phyloP scores from a whole-genome alignment of 352 stramenopile species.

The Phytophthora podocarpi region DNA sequence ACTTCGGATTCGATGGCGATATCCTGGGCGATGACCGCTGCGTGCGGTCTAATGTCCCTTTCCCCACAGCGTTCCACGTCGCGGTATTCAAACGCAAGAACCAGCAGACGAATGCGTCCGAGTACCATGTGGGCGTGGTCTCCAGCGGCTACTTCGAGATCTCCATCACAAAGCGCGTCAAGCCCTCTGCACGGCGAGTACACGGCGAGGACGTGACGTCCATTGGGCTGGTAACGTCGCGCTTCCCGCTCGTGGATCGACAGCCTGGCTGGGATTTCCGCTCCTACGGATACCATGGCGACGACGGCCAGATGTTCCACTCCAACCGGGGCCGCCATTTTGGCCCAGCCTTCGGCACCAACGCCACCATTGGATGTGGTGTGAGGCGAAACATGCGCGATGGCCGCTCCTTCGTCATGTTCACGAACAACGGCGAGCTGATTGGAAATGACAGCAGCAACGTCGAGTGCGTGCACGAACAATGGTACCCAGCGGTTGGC shows the following conservation, averaged over 20 bases:
- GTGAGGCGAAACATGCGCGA: slow-evolving; percentile 28
- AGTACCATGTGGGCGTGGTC: slow-evolving; percentile 41
- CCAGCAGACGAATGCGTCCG: slow-evolving; percentile 13
- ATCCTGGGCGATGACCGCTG: slow-evolving; percentile 43
- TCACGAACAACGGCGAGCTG: slow-evolving; percentile 36
- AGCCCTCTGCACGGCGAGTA: slow-evolving; percentile 28
- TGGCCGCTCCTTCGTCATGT: slow-evolving; percentile 37
- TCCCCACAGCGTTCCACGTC: slow-evolving; percentile 41
- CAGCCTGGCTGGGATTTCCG: slow-evolving; percentile 71
- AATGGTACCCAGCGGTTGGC: slow-evolving; percentile 38
- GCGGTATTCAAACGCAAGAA: slow-evolving; percentile 41
- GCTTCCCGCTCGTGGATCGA: slow-evolving; percentile 61
- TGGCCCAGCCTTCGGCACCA: slow-evolving; percentile 32
- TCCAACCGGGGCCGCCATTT: slow-evolving; percentile 39
- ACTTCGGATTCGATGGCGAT: slow-evolving; percentile 37
- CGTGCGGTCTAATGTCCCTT: slow-evolving; percentile 35
- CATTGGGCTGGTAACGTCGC: slow-evolving; percentile 54
- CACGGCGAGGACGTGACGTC: slow-evolving; percentile 53
- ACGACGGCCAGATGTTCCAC: slow-evolving; percentile 75
- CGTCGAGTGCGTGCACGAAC: slow-evolving; percentile 37
- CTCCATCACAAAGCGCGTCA: slow-evolving; percentile 35
- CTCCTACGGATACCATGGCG: slow-evolving; percentile 80
- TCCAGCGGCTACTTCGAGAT: slow-evolving; percentile 46
- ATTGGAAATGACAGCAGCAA: slow-evolving; percentile 15
- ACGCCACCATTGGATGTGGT: slow-evolving; percentile 39